Base-by-base conservation (phyloP, 1,284 basidiomycete genomes). In the Cutaneotrichosporon sp. region DNA sequence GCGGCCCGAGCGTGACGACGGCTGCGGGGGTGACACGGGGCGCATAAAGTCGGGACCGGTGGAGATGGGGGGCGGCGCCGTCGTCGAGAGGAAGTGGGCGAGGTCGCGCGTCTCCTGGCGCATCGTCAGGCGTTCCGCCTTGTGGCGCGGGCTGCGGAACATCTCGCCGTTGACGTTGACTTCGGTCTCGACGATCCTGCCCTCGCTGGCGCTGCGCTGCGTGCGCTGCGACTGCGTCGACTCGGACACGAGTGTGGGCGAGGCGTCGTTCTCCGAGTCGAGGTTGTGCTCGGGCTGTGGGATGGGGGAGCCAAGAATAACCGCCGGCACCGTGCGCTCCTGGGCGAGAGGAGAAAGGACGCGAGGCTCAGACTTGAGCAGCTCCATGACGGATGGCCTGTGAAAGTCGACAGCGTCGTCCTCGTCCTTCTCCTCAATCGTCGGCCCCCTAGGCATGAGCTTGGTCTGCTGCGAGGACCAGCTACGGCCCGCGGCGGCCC, bases 11-110 rank as follows among this genome's bases (percentile, higher is more conserved):
- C 22, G 27, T 31, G 31, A 36, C 54, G 38, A 18, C 36, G 13
- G 25, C 8, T 53, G 33, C 10, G 51, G 50, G 13, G 50, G 34
- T 34, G 51, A 53, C 34, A 20, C 34, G 33, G 51, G 51, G 20
- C 34, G 34, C 13, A 11, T 36, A 24, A 36, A 24, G 34, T 52
- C 47, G 25, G 25, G 27, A 13, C 27, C 14, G 5, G 18, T 20
- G 18, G 47, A 50, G 24, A 16, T 11, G 27, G 27, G 43, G 3
- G 57, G 43, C 10, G 78, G 75, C 0, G 71, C 61, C 0, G 71
- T 72, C 11, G 62, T 65, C 20, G 67, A 66, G 52, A 79, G 67
- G 55, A 79, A 79, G 42, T 74, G 72, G 0, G 74, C 74, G 33
- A 79, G 62, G 25, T 79, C 78, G 31, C 72, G 72, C 13, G 72